Base-by-base conservation (phyloP, 768 basidiomycete genomes). In the Dacryopinax spathularia region DNA sequence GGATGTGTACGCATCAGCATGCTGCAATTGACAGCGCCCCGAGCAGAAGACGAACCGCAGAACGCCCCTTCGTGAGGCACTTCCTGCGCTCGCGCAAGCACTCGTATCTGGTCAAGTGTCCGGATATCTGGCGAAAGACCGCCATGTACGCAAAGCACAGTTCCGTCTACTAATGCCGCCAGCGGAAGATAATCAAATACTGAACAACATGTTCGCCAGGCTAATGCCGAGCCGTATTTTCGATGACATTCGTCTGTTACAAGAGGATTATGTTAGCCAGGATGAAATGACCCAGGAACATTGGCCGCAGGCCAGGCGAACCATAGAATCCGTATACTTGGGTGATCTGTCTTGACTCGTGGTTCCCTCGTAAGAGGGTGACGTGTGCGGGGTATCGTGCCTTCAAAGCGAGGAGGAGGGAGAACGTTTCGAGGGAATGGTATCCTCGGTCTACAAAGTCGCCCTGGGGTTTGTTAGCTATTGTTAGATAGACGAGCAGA, bases 291-390 rank as follows among this genome's bases (percentile, higher is more conserved):
- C n/a, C 65, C 13, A 33, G 9, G 12, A 15, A 5, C 33, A 34
- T 2, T 25, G 27, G 10, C 29, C 18, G 20, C 34, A 16, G 22
- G 12, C 10, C 16, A 27, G 18, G 15, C 39, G 1, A n/a, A 93
- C 93, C 93, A 71, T 96, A 97, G 73, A 96, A 97, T n/a, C 94
- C 95, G 65, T 97, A 97, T 1, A 93, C 95, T 70, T 98, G 95
- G 2, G 95, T 98, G 69, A 98, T 98, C 74, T 98, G 95, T 66
- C 95, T 78, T 69, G 90, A 93, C 74, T 97, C 95, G 72, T 98
- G 95, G 74, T 98, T 98, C 36, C 95, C 94, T 33, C 95, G 82
- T 15, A 98, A 80, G 1, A 97, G 77, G 1, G 91, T 94, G 63
- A 98, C 89, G 69, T 84, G 84, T 74, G 96, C 91, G 16, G 95